Percentiles rank a stretch among this genome's conserved stretches.
Evolutionary conservation across 108 stramenopile genomes (phyloP).

Genomic region (Skeletonema costatum): DNA sequence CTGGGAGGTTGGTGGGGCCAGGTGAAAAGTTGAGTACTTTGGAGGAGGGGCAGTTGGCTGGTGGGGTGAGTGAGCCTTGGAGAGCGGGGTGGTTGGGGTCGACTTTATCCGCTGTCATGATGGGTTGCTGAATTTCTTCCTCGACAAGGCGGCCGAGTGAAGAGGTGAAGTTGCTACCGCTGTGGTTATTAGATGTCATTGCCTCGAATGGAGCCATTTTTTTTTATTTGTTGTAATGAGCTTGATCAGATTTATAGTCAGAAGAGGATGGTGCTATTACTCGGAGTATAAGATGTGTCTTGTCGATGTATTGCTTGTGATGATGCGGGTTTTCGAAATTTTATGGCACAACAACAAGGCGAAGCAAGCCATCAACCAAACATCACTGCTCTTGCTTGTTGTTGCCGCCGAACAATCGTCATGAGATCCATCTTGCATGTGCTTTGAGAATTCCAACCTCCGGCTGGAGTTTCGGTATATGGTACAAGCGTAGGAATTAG

Average conservation of each 20-base stretch:
- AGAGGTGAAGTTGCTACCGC: background rate
- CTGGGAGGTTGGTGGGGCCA: conserved; percentile 46
- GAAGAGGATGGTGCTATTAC: too few species aligned
- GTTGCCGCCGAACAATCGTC: too few species aligned
- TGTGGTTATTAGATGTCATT: background rate
- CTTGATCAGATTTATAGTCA: too few species aligned
- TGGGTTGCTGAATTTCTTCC: background rate
- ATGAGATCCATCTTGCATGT: too few species aligned
- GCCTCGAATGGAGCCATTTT: background rate
- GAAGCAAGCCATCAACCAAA: background rate
- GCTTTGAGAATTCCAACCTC: too few species aligned
- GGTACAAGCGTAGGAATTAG: too few species aligned
- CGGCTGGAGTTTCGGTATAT: too few species aligned
- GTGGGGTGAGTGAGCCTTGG: conserved; percentile 44
- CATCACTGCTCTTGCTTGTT: too few species aligned
- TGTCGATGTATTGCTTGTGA: background rate
- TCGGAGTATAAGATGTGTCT: background rate
- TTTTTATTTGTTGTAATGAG: background rate
- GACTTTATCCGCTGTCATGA: background rate
- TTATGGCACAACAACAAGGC: background rate
- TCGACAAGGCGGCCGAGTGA: too few species aligned
- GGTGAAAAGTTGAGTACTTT: conserved; percentile 41
- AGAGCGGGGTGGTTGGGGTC: conserved; percentile 37
- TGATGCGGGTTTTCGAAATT: background rate
- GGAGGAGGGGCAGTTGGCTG: conserved; percentile 4